Evolutionary conservation across 176 grass and related monocot species (phyloP), one percentile per base, ranked within the genome.

Genomic region (Oryza rufipogon): DNA sequence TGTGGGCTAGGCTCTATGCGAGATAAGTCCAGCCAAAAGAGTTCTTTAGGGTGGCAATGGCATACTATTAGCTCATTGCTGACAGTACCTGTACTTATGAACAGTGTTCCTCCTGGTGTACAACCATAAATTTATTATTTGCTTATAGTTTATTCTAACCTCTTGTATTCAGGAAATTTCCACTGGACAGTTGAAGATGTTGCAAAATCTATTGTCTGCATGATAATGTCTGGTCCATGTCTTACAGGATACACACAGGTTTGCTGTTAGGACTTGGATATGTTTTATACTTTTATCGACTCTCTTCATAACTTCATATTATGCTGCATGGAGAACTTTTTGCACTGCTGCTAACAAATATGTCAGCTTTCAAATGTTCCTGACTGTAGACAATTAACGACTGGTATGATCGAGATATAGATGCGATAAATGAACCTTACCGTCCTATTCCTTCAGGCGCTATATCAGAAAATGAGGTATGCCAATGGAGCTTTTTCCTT

Each of bases 401-500:
- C 64, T 98, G 96, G 96, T 98, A 98, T 20, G 96, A 98, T 80
- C 85, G 91, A 83, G 96, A 98, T 68, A 98, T 98, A 20, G 96
- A 98, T 81, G 96, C 96, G 42, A 98, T 98, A 81, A 98, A 98
- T 76, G 96, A 98, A 74, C 96, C 96, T 70, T 98, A 98, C 87
- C 96, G 93, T 61, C 96, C 96, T 51, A 98, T 98, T 93, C 96
- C 96, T 85, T 98, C 93, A 10, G 96, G 93, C 67, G 93, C 93
- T 75, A 98, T 98, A 88, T 98, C 96, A 70, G 93, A 98, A 80
- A 88, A 73, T 71, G 95, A 97, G 92, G 95, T 95, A 91, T 86
- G 71, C 58, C 17, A 0, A 66, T 64, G 72, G 7, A 68, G 26
- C n/a, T 63, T 63, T 63, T 7, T 44, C 25, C 1, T 19, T 52